These are phyloP conservation scores for Cercospora beticola DNA, from an alignment of 2,329 filamentous ascomycete genomes.

Conservation along the genomic window DNA sequence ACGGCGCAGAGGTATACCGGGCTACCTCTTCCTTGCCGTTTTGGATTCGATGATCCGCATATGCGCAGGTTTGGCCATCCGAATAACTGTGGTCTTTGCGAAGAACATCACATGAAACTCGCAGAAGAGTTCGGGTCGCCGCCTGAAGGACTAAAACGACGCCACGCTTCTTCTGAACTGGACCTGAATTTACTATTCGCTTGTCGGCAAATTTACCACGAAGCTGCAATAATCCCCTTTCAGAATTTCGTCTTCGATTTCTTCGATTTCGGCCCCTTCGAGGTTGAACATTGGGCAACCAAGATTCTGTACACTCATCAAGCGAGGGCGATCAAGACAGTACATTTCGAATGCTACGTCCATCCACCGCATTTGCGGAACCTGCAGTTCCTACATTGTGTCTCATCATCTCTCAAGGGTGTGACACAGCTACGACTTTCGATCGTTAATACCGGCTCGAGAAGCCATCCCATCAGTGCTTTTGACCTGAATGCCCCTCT, in stretches of 20 bases:
- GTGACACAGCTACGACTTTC: neutral
- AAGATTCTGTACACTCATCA: neutral
- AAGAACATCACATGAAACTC: neutral
- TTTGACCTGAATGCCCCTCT: too few relatives aligned
- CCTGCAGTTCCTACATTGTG: neutral
- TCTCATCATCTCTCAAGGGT: neutral
- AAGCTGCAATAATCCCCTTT: neutral
- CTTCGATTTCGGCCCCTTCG: neutral
- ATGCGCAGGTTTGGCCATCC: neutral
- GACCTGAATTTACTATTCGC: neutral
- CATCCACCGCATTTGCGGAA: neutral
- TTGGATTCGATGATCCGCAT: neutral
- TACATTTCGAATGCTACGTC: neutral
- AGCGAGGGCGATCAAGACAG: neutral
- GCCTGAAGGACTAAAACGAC: neutral
- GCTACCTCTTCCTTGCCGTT: neutral
- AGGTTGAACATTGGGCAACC: neutral
- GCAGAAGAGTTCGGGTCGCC: neutral
- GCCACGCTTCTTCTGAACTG: neutral
- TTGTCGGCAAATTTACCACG: neutral
- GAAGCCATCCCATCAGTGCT: too few relatives aligned
- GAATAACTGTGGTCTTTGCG: neutral
- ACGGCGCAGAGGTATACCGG: neutral
- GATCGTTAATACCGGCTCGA: neutral
- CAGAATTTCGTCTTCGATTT: neutral